phyloP scores from a whole-genome alignment of 495 filamentous ascomycete species.

The Neurospora hispaniola region DNA sequence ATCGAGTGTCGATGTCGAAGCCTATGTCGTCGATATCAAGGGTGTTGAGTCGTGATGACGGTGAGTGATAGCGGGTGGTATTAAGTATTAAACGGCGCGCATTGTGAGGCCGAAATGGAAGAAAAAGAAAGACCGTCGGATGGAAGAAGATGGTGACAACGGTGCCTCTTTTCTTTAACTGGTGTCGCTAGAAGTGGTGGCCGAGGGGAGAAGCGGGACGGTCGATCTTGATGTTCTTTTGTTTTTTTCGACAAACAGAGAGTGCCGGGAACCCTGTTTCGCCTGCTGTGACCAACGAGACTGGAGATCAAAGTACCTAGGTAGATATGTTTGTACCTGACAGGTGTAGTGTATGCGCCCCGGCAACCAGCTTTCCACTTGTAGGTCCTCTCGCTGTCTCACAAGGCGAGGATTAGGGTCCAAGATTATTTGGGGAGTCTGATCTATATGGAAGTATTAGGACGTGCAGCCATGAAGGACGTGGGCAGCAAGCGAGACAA shows the following conservation, averaged over 20 bases:
- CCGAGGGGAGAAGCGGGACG: background rate
- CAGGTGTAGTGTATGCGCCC: background rate
- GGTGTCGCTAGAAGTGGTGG: background rate
- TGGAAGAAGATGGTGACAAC: background rate
- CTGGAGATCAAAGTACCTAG: background rate
- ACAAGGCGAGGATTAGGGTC: background rate
- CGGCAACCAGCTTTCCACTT: background rate
- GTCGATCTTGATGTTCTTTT: background rate
- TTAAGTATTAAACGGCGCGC: slow-evolving; percentile 13
- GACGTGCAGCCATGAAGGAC: background rate
- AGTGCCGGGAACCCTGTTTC: background rate
- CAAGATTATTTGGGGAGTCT: background rate
- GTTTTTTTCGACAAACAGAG: background rate
- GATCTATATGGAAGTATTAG: background rate
- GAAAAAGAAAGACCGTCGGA: background rate
- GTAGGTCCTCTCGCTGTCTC: background rate
- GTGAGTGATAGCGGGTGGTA: background rate
- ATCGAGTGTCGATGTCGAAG: background rate
- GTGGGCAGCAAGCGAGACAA: background rate
- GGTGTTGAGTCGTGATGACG: slow-evolving; percentile 2
- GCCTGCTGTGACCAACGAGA: background rate
- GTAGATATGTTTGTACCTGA: background rate
- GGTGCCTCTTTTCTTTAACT: slow-evolving; percentile 3
- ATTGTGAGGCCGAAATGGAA: slow-evolving; percentile 5
- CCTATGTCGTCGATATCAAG: slow-evolving; percentile 11